These are phyloP conservation scores for Globisporangium splendens DNA, from an alignment of 352 stramenopile genomes.

Conservation along the genomic window DNA sequence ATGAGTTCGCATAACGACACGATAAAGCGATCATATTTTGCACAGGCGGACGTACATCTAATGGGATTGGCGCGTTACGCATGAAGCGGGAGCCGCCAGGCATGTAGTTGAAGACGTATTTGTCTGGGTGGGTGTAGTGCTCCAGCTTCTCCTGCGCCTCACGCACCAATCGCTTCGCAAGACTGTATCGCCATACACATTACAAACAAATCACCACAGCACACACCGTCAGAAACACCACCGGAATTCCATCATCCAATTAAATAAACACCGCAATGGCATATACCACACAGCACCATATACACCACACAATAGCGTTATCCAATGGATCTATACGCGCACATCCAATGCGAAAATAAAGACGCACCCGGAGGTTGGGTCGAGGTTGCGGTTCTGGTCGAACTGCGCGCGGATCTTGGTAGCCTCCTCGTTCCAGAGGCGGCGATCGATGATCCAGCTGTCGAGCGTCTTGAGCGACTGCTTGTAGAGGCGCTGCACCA, in stretches of 20 bases:
- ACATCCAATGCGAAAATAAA: neutral
- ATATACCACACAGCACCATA: neutral
- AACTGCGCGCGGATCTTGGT: slow-evolving; percentile 93
- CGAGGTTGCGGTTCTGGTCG: slow-evolving; percentile 69
- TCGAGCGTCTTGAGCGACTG: slow-evolving; percentile 92
- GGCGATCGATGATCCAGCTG: slow-evolving; percentile 94
- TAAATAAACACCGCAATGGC: neutral
- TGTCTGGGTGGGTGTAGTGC: slow-evolving; percentile 95
- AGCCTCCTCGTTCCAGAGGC: slow-evolving; percentile 94
- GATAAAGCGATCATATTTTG: too few relatives aligned
- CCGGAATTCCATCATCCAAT: slow-evolving; percentile 18
- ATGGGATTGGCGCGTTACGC: slow-evolving; percentile 95
- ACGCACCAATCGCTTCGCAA: slow-evolving; percentile 80
- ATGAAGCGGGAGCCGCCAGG: slow-evolving; percentile 98
- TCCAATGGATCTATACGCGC: neutral
- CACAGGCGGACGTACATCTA: slow-evolving; percentile 83
- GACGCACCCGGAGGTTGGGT: slow-evolving; percentile 52
- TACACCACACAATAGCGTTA: neutral
- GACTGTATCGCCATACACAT: slow-evolving; percentile 23
- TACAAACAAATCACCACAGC: too few relatives aligned
- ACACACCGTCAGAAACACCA: slow-evolving; percentile 16
- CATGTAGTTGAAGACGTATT: slow-evolving; percentile 97
- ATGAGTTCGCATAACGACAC: neutral
- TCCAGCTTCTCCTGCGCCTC: slow-evolving; percentile 92
- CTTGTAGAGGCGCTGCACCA: slow-evolving; percentile 92